phyloP scores from a whole-genome alignment of 768 basidiomycete genomes.

The Crassisporium funariophilum region DNA sequence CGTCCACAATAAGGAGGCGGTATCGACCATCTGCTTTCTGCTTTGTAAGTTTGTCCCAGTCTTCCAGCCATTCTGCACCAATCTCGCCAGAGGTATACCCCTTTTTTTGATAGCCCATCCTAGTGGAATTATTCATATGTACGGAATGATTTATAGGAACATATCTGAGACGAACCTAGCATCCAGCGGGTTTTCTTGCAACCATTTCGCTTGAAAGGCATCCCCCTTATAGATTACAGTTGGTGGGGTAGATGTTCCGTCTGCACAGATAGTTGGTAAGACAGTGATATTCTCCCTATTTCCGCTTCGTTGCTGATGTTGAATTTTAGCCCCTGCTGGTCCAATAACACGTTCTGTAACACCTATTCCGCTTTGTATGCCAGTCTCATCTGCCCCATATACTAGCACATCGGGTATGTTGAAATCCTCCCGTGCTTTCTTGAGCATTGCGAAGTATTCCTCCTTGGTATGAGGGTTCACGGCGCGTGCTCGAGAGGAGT shows the following conservation, averaged over 20 bases:
- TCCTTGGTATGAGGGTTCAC: slow-evolving; percentile 38
- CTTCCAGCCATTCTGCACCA: slow-evolving; percentile 37
- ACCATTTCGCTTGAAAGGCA: slow-evolving; percentile 37
- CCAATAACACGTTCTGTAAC: slow-evolving; percentile 33
- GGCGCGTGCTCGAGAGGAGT: slow-evolving; percentile 33
- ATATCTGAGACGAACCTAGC: slow-evolving; percentile 34
- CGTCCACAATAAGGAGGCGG: slow-evolving; percentile 43
- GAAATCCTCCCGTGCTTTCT: slow-evolving; percentile 22
- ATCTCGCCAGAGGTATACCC: slow-evolving; percentile 42
- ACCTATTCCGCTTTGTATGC: slow-evolving; percentile 25
- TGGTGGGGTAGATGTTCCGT: slow-evolving; percentile 39
- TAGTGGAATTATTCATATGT: slow-evolving; percentile 15
- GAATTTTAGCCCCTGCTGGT: slow-evolving; percentile 4
- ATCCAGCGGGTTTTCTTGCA: slow-evolving; percentile 39
- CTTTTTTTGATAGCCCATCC: slow-evolving; percentile 33
- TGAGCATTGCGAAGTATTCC: slow-evolving; percentile 35
- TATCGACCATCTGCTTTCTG: slow-evolving; percentile 31
- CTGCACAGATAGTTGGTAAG: slow-evolving; percentile 36
- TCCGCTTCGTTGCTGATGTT: slow-evolving; percentile 30
- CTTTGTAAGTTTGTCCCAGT: slow-evolving; percentile 41
- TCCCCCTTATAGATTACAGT: slow-evolving; percentile 43
- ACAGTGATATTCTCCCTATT: slow-evolving; percentile 37
- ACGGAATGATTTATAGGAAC: slow-evolving; percentile 7
- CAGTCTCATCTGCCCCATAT: slow-evolving; percentile 38
- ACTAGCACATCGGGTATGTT: slow-evolving; percentile 26